These are phyloP conservation scores for Neofusicoccum kwambonambiense DNA, from an alignment of 2,329 filamentous ascomycete genomes.

Conservation along the genomic window DNA sequence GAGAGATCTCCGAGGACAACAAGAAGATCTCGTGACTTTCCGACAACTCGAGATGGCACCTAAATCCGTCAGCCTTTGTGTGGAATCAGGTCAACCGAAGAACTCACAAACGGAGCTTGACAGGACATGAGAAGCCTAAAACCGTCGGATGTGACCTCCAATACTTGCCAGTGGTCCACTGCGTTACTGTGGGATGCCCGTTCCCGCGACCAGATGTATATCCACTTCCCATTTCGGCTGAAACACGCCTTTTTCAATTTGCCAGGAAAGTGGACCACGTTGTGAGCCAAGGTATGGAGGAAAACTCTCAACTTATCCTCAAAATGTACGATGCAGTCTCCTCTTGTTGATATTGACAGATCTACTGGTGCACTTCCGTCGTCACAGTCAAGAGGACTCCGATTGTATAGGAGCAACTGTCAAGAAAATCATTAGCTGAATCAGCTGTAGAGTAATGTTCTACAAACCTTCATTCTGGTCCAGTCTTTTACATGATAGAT, in stretches of 20 bases:
- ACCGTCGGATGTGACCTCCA: background rate
- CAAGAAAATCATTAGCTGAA: background rate
- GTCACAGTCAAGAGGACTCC: background rate
- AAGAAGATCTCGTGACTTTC: background rate
- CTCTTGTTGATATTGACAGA: background rate
- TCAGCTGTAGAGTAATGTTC: no score
- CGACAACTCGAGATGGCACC: background rate
- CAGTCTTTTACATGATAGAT: background rate
- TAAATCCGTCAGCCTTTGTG: background rate
- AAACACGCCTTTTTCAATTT: background rate
- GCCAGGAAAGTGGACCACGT: background rate
- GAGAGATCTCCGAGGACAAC: background rate
- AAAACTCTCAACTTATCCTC: background rate
- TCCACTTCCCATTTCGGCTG: background rate
- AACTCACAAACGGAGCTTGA: background rate
- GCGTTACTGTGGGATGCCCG: background rate
- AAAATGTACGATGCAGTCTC: background rate
- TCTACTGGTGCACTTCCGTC: background rate
- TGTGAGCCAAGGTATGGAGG: background rate
- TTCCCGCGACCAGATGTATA: background rate
- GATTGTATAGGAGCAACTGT: background rate
- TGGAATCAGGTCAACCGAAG: no score
- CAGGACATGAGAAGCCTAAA: background rate
- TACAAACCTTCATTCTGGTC: background rate
- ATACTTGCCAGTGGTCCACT: background rate